Evolutionary conservation across 305 asterid species (phyloP).

Genomic region (Fraxinus floribunda): DNA sequence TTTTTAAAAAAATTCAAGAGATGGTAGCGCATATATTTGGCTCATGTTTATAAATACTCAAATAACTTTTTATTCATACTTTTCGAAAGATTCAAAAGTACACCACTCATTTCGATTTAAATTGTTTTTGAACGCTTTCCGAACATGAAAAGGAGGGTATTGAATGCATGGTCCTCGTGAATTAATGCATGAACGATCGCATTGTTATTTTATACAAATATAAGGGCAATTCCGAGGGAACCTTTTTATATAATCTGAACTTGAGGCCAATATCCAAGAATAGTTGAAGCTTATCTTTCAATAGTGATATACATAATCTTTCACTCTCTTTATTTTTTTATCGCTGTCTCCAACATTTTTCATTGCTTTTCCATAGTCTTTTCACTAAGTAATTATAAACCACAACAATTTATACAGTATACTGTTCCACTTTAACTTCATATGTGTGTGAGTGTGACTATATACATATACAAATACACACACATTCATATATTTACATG

Average conservation of each 20-base stretch:
- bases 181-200: conserved; percentile 29
- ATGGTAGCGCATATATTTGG: background rate
- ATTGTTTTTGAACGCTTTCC: background rate
- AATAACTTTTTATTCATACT: too few species aligned
- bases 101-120: background rate
- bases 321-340: background rate
- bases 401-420: background rate
- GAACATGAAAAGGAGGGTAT: conserved; percentile 8
- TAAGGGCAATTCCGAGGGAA: conserved; percentile 6
- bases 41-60: too few species aligned
- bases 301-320: conserved; percentile 14
- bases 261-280: conserved; percentile 25
- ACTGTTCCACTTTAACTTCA: background rate
- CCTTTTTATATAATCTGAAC: conserved; percentile 18
- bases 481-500: background rate
- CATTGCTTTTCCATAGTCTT: conserved; percentile 16
- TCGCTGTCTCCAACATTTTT: background rate
- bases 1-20: background rate
- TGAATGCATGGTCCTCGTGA: conserved; percentile 28
- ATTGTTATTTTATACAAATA: conserved; percentile 6
- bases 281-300: conserved; percentile 8
- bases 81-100: background rate
- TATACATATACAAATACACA: background rate
- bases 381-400: conserved; percentile 3
- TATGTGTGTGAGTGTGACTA: background rate